These are phyloP conservation scores for Clarireedia paspali DNA, from an alignment of 2,329 filamentous ascomycete genomes.

Conservation along the genomic window DNA sequence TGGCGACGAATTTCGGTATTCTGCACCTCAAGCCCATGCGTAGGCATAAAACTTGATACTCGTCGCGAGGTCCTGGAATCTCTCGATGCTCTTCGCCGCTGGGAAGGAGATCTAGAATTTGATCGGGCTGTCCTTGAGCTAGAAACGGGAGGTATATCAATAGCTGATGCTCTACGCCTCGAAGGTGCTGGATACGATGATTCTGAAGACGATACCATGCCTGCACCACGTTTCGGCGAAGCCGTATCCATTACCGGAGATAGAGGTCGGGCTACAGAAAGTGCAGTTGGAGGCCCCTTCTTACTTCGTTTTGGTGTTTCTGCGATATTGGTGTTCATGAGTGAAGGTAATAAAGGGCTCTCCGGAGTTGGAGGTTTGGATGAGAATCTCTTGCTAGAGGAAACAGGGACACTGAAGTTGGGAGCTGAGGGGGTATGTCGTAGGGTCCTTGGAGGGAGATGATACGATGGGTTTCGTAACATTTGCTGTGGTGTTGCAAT, in stretches of 20 bases:
- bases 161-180: constrained; percentile 8
- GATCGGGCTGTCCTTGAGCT: neutral
- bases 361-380: constrained; percentile 3
- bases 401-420: constrained; percentile 28
- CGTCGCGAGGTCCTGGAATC: constrained; percentile 7
- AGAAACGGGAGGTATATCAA: constrained; percentile 5
- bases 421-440: constrained; percentile 17
- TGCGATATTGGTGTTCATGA: neutral
- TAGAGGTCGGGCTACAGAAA: constrained; percentile 13
- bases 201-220: constrained; percentile 10
- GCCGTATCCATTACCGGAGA: constrained; percentile 16
- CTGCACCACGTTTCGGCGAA: constrained; percentile 11
- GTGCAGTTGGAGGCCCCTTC: constrained; percentile 14
- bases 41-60: constrained; percentile 17
- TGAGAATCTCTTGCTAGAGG: constrained; percentile 21
- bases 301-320: constrained; percentile 13
- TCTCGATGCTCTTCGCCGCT: neutral
- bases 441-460: constrained; percentile 5
- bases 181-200: constrained; percentile 9
- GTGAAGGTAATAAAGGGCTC: constrained; percentile 5
- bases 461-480: constrained; percentile 18
- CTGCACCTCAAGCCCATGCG: constrained; percentile 8
- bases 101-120: neutral
- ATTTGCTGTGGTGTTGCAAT: constrained; percentile 9
- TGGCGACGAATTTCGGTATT: constrained; percentile 19